Evolutionary conservation across 148 eudicot species (phyloP), one percentile per base, ranked within the genome.

Genomic region (Tetragonia tetragonoides): DNA sequence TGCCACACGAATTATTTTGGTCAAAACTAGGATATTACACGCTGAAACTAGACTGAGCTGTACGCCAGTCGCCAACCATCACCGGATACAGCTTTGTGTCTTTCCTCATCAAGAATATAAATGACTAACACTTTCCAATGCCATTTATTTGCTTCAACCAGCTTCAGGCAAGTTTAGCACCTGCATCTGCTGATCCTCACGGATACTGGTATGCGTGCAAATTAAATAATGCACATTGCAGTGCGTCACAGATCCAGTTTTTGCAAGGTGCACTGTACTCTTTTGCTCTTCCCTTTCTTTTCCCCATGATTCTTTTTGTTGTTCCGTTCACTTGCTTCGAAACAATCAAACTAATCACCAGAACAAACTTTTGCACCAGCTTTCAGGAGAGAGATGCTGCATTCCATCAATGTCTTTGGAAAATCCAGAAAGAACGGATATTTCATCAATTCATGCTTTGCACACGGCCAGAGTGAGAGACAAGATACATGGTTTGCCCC

Each of bases 401-500:
- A 86, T 73, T 81, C 89, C 7, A 42, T 92, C n/a, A 82, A 78
- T 78, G 82, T 81, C 34, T 92, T 95, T 41, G 75, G 87, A 6
- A 81, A 24, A 51, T 86, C 88, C 0, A 81, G 79, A 75, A 85
- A 92, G 76, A 92, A 91, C 60, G 99, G 97, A 21, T 76, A 92
- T 74, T 95, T 92, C 63, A 76, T 94, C 44, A 94, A 94, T 78
- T 94, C 98, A 18, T 94, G 98, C 78, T 95, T 95, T 61, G 87
- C 99, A 73, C 99, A 95, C 76, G 91, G 99, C 87, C 99, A 95
- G 73, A 85, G 87, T 1, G 99, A 95, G 85, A 90, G 89, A 79
- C 99, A 91, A 81, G 99, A 95, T 79, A 95, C 99, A n/a, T 95
- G 99, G 99, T 89, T 89, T 77, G 81, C 86, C 16, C 86, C 87